Evolutionary conservation across 2,329 filamentous ascomycete species (phyloP), one percentile per base, ranked within the genome.

Genomic region (Teratosphaeria destructans): DNA sequence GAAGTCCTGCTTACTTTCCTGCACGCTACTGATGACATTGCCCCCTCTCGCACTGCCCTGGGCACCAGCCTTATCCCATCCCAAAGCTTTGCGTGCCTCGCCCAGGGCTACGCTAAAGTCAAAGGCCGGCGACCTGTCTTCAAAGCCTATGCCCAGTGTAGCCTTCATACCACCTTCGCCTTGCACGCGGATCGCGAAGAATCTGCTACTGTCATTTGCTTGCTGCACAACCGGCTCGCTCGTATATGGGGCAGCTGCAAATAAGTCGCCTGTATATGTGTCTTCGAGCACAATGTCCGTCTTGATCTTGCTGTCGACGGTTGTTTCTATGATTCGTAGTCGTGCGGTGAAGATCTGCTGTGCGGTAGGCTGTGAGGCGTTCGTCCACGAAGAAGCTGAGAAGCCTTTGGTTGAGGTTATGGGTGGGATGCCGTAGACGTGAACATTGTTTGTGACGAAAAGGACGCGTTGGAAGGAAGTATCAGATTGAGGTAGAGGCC

Each of bases 361-460:
- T 47, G 78, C 78, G 66, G 83, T 81, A 64, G 82, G 80, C 61
- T 84, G 82, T 61, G 77, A 74, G 27, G 89, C 83, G 61, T 76
- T 73, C 32, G 90, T 95, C 90, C 90, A 96, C 63, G 82, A 77
- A 12, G 85, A 81, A 61, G 91, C 90, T 39, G 81, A 82, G 79
- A 95, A 88, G 73, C 90, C 90, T 72, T 88, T 87, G 67, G 85
- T 90, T 19, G 86, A 87, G 53, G 86, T 81, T 60, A 91, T 79
- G 27, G 90, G 90, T 19, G 90, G 90, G 72, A 95, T 91, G 70
- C 87, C 85, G 81, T 95, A 96, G 78, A 95, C 82, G 78, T 95
- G 89, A 64, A 94, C 87, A 64, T 81, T 79, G 68, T 81, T 78
- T 63, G 86, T 83, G 72, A 91, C 78, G 81, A 90, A 92, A 73